Evolutionary conservation across 345 rosid genomes (phyloP), one percentile per base, ranked within the genome.

Genomic region (Gossypium mustelinum): DNA sequence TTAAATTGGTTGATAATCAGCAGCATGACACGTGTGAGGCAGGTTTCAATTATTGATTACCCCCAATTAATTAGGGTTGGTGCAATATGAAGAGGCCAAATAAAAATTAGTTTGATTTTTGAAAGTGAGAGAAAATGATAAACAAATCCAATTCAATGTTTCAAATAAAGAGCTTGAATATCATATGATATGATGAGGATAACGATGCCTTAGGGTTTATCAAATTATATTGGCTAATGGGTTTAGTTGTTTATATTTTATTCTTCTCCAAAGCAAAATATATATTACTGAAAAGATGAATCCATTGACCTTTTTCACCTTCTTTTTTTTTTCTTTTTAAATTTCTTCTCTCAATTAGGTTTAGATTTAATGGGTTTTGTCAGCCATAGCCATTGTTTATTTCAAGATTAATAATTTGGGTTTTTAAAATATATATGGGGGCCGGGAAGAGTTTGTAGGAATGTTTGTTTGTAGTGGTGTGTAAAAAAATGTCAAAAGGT

Each of bases 261-360:
- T 7, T 73, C 13, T 20, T 75, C 51, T 68, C 7, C 34, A 47
- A 56, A 16, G 65, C 67, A 68, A 71, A 52, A 17, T 4, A 59
- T 59, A 59, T 56, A 59, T 64, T 60, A 29, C 62, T 27, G 20
- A 55, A 59, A 76, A 75, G 72, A 74, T 57, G 66, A 29, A 73
- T 61, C 82, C 84, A 78, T 84, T 82, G 85, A 84, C 88, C 79
- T 80, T 64, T 78, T 63, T 58, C 78, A 51, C 68, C 75, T 62
- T 20, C 20, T 20, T 2, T 25, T 24, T 81, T 73, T 16, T 78
- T 72, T 72, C 10, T 55, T 20, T 29, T 27, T 27, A 2, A 29
- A 29, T 29, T 29, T 29, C 6, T 29, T 29, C 39, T 29, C 39
- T 11, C 17, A 51, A 24, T 67, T 10, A 45, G 74, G 34, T 72